Evolutionary conservation across 176 grass and related monocot species (phyloP), one percentile per base, ranked within the genome.

Genomic region (Oryza nivara): DNA sequence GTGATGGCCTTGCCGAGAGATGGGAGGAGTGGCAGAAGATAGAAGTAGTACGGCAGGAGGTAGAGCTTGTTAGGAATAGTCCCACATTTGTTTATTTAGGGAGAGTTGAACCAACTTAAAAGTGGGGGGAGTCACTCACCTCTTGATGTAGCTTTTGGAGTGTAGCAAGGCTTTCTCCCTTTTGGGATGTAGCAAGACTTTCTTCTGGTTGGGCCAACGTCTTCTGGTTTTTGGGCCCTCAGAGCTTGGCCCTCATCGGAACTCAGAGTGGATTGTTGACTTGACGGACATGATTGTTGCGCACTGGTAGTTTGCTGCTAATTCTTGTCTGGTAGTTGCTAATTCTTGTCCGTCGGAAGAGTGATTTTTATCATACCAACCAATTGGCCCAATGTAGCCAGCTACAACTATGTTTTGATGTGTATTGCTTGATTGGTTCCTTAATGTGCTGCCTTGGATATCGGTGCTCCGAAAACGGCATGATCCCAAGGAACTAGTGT

Each of bases 21-120:
- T 97, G 94, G 91, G 94, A 97, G 48, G 94, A 97, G 82, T 97
- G 94, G 94, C 94, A 97, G 43, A 93, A 92, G 88, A 87, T 94
- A 23, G 91, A 97, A 52, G 90, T 95, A 26, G 87, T 90, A 75
- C 83, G 82, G 48, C 94, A 90, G 60, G 94, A 97, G 75, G 86
- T 86, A 25, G 35, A 36, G 35, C 3, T 36, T 36, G 35, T 36
- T 36, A 4, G 35, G 35, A 36, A 36, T 36, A 36, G 35, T 36
- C 35, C 4, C 35, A 36, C 35, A 36, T n/a, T 36, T 36, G 35
- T 36, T 36, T 36, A 36, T 36, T 36, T 36, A 36, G 35, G 4
- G 35, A 4, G 35, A 36, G 35, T 36, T 36, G 35, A 36, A 36
- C 3, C 4, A 4, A 36, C 4, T 36, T 36, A 4, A 4, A 36